Conservation (phyloP, 331 rosid species). For the Saraca asoca region DNA sequence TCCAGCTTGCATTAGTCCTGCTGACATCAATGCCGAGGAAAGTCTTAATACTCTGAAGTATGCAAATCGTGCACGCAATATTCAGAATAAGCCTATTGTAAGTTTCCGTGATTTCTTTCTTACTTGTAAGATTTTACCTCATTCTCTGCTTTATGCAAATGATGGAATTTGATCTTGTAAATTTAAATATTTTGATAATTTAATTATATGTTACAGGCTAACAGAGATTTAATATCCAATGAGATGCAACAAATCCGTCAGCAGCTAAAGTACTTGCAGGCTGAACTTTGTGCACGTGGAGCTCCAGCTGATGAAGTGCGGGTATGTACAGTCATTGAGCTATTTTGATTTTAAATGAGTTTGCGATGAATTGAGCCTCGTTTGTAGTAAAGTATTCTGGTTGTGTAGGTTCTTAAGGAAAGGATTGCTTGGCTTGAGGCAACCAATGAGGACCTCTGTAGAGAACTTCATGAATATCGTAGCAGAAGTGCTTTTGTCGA, state of each 20-base stretch:
- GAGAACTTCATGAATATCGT: slow-evolving; percentile 70
- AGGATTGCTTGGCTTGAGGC: slow-evolving; percentile 77
- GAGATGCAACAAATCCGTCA: slow-evolving; percentile 85
- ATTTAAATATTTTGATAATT: slow-evolving; percentile 15
- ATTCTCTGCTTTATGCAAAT: slow-evolving; percentile 24
- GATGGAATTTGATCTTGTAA: slow-evolving; percentile 18
- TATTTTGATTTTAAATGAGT: slow-evolving; percentile 12
- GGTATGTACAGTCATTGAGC: slow-evolving; percentile 42
- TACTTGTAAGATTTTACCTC: slow-evolving; percentile 22
- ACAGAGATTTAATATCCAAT: slow-evolving; percentile 70
- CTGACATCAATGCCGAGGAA: slow-evolving; percentile 80
- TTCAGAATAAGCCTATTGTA: slow-evolving; percentile 85
- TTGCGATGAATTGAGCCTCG: slow-evolving; percentile 11
- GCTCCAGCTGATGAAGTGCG: slow-evolving; percentile 62
- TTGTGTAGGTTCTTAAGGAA: slow-evolving; percentile 64
- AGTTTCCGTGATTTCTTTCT: slow-evolving; percentile 39
- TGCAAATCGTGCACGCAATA: slow-evolving; percentile 91
- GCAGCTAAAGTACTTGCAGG: slow-evolving; percentile 71
- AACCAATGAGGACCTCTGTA: slow-evolving; percentile 60
- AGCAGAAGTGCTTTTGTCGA: slow-evolving; percentile 56
- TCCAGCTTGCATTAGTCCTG: slow-evolving; percentile 88
- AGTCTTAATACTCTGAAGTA: slow-evolving; percentile 79
- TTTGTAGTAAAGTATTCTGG: slow-evolving; percentile 32
- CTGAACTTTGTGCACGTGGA: slow-evolving; percentile 68
- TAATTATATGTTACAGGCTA: slow-evolving; percentile 52